These are phyloP conservation scores for Mycena indigotica DNA, from an alignment of 768 basidiomycete genomes.

Conservation along the genomic window DNA sequence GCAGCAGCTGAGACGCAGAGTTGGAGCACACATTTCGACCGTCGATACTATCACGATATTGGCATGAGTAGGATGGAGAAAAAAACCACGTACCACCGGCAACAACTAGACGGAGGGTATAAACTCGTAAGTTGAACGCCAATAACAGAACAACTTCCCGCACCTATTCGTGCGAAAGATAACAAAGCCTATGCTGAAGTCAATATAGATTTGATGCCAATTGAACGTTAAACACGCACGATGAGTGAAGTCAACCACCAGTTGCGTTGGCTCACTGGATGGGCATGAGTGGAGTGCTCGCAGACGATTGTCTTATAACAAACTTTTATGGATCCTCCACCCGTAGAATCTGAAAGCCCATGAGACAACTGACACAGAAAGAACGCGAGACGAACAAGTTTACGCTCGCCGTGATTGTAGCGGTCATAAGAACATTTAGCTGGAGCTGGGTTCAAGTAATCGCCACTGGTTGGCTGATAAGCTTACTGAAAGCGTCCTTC, in stretches of 20 bases:
- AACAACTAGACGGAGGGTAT: neutral
- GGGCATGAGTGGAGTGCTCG: neutral
- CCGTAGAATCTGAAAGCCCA: slow-evolving; percentile 3
- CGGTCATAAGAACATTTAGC: neutral
- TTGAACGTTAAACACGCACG: too few relatives aligned
- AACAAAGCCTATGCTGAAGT: slow-evolving; percentile 1
- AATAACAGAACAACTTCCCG: neutral
- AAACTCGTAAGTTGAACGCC: neutral
- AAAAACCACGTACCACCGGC: neutral
- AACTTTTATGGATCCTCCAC: slow-evolving; percentile 10
- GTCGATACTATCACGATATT: neutral
- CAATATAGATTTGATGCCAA: neutral
- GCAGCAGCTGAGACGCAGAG: too few relatives aligned
- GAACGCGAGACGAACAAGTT: slow-evolving; percentile 2
- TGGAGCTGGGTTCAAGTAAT: neutral
- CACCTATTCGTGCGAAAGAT: slow-evolving; percentile 3
- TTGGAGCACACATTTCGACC: neutral
- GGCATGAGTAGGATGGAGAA: too few relatives aligned
- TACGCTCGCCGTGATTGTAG: slow-evolving; percentile 1
- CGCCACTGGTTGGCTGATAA: neutral
- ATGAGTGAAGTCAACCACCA: slow-evolving; percentile 5
- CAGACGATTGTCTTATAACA: neutral
- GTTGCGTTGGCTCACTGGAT: slow-evolving; percentile 11
- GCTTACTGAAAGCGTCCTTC: neutral
- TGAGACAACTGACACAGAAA: neutral